These are phyloP conservation scores for Aspergillus avenaceus DNA, from an alignment of 495 filamentous ascomycete genomes.

Conservation along the genomic window DNA sequence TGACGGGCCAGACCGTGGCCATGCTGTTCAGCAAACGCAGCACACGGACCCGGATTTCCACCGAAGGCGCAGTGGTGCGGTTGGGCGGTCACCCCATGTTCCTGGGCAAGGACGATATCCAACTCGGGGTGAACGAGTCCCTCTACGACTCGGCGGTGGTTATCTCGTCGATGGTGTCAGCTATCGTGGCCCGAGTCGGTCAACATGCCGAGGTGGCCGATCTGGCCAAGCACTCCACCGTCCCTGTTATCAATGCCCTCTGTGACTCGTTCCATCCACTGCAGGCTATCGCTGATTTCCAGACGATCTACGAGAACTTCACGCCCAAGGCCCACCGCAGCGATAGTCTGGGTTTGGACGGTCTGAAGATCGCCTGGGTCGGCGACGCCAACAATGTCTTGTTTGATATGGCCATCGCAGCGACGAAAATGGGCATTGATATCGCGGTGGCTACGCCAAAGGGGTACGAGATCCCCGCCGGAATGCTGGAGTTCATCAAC, in stretches of 20 bases:
- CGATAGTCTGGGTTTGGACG: conserved; percentile 64
- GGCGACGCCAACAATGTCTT: conserved; percentile 97
- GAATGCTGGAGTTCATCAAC: conserved; percentile 67
- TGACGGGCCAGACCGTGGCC: conserved; percentile 78
- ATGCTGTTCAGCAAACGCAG: conserved; percentile 96
- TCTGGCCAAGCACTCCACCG: conserved; percentile 73
- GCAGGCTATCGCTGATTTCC: conserved; percentile 87
- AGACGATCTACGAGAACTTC: conserved; percentile 81
- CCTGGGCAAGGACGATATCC: conserved; percentile 89
- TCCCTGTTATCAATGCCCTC: conserved; percentile 93
- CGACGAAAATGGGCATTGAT: conserved; percentile 79
- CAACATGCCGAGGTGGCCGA: conserved; percentile 76
- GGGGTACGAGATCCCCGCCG: conserved; percentile 70
- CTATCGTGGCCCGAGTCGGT: conserved; percentile 84
- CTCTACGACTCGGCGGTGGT: conserved; percentile 84
- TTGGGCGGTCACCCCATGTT: conserved; percentile 96
- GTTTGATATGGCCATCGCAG: conserved; percentile 84
- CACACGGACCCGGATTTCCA: conserved; percentile 88
- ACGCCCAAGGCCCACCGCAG: conserved; percentile 38
- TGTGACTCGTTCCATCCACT: conserved; percentile 86
- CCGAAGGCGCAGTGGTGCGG: conserved; percentile 76
- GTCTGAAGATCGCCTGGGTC: conserved; percentile 91
- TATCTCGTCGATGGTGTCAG: conserved; percentile 87
- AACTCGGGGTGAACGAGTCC: conserved; percentile 93
- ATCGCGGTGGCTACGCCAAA: conserved; percentile 81